phyloP scores from a whole-genome alignment of 305 asterid species.

The Plantago rigida region DNA sequence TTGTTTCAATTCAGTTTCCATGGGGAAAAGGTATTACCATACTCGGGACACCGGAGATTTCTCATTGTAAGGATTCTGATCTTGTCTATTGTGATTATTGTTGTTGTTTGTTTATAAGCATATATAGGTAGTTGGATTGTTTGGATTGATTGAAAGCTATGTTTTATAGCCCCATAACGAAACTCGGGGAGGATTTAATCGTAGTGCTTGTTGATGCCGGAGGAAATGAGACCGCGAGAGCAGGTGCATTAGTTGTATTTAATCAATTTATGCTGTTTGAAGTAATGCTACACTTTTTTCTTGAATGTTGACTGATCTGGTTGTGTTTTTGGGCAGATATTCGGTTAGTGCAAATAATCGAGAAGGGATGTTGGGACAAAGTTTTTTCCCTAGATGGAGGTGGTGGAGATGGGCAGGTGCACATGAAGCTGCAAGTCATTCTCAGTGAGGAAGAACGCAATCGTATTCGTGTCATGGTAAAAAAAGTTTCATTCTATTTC shows the following conservation, averaged over 20 bases:
- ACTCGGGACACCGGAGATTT: constrained; percentile 69
- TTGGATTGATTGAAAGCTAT: background rate
- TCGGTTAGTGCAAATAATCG: constrained; percentile 55
- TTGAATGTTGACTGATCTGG: constrained; percentile 8
- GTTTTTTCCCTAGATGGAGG: constrained; percentile 51
- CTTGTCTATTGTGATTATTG: constrained; percentile 13
- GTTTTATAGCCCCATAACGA: constrained; percentile 66
- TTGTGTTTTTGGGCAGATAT: constrained; percentile 40
- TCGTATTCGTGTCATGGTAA: constrained; percentile 64
- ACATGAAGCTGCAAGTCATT: constrained; percentile 60
- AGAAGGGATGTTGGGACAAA: constrained; percentile 83
- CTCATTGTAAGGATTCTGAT: constrained; percentile 55
- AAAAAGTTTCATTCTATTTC: background rate
- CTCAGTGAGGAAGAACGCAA: constrained; percentile 65
- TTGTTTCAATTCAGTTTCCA: constrained; percentile 44
- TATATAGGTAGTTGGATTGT: constrained; percentile 4
- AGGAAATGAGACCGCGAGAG: constrained; percentile 57
- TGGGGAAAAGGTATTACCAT: constrained; percentile 69
- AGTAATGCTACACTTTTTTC: background rate
- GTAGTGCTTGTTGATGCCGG: constrained; percentile 65
- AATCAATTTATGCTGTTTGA: constrained; percentile 5
- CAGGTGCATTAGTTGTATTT: constrained; percentile 35
- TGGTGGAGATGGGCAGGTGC: constrained; percentile 58
- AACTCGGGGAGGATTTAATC: constrained; percentile 56
- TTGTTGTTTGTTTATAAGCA: constrained; percentile 2